Evolutionary conservation across 2,329 filamentous ascomycete species (phyloP).

Genomic region (Colletotrichum orbiculare): DNA sequence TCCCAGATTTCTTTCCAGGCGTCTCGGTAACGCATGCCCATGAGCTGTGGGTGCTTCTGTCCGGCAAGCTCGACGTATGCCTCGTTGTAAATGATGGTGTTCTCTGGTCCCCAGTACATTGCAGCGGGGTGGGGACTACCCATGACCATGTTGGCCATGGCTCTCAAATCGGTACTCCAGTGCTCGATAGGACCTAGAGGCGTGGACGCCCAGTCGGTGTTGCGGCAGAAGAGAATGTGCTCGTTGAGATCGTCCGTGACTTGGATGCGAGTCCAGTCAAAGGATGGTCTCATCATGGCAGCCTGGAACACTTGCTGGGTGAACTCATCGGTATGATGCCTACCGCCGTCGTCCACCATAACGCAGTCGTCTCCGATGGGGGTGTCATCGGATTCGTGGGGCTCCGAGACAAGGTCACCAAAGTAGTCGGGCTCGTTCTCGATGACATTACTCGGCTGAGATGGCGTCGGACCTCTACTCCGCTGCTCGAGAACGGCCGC

Average conservation of each 20-base stretch:
- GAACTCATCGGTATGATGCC: slow-evolving; percentile 54
- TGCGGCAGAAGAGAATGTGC: slow-evolving; percentile 79
- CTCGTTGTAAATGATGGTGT: slow-evolving; percentile 78
- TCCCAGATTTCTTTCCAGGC: slow-evolving; percentile 82
- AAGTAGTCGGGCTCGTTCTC: slow-evolving; percentile 56
- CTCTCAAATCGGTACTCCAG: slow-evolving; percentile 78
- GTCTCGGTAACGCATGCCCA: slow-evolving; percentile 77
- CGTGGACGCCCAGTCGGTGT: slow-evolving; percentile 78
- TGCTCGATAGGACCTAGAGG: slow-evolving; percentile 79
- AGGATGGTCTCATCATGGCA: slow-evolving; percentile 61
- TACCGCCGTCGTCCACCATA: slow-evolving; percentile 41
- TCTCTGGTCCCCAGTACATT: slow-evolving; percentile 82
- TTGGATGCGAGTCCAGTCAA: slow-evolving; percentile 84
- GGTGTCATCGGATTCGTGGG: slow-evolving; percentile 37
- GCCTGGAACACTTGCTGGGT: slow-evolving; percentile 54
- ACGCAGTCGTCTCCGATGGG: slow-evolving; percentile 39
- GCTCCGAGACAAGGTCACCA: slow-evolving; percentile 43
- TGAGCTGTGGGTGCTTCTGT: slow-evolving; percentile 79
- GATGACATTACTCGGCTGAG: slow-evolving; percentile 45
- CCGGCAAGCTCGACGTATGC: slow-evolving; percentile 78
- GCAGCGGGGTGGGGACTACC: slow-evolving; percentile 79
- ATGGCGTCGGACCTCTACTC: slow-evolving; percentile 49
- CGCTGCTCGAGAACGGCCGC: slow-evolving; percentile 48
- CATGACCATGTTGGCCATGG: slow-evolving; percentile 87
- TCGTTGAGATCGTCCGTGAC: slow-evolving; percentile 70